phyloP scores from a whole-genome alignment of 495 filamentous ascomycete species.

The Daldinia decipiens region DNA sequence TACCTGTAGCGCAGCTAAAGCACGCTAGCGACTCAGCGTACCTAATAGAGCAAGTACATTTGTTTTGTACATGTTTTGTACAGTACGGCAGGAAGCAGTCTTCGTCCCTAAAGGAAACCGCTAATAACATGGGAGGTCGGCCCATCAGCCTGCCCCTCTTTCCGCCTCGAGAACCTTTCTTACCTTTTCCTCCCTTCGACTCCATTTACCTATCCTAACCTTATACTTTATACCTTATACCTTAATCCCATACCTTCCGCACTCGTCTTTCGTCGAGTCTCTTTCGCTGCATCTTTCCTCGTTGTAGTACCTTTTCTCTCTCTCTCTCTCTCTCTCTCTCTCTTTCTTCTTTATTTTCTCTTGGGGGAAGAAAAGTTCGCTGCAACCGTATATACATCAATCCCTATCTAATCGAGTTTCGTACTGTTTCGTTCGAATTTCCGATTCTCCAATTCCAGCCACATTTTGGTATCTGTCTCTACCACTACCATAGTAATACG shows the following conservation, averaged over 20 bases:
- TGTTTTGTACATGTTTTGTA: slow-evolving; percentile 9
- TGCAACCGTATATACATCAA: slow-evolving; percentile 36
- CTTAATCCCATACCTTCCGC: slow-evolving; percentile 41
- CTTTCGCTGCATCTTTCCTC: slow-evolving; percentile 36
- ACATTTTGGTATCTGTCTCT: slow-evolving; percentile 38
- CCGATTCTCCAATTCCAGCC: slow-evolving; percentile 37
- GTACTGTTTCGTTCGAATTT: slow-evolving; percentile 36
- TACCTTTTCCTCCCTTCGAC: slow-evolving; percentile 40
- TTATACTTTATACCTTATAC: slow-evolving; percentile 12
- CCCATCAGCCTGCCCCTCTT: slow-evolving; percentile 48
- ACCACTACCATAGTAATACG: slow-evolving; percentile 43
- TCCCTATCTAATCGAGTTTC: slow-evolving; percentile 26
- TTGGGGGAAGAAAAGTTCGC: slow-evolving; percentile 14
- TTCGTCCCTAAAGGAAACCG: slow-evolving; percentile 37
- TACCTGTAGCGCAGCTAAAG: slow-evolving; percentile 40
- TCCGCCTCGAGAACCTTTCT: slow-evolving; percentile 44
- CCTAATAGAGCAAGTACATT: slow-evolving; percentile 37
- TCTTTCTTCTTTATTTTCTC: slow-evolving; percentile 41
- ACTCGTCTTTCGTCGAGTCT: slow-evolving; percentile 37
- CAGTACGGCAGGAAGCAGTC: slow-evolving; percentile 9
- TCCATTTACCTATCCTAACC: slow-evolving; percentile 40
- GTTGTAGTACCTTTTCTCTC: slow-evolving; percentile 32
- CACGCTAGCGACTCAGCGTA: slow-evolving; percentile 43
- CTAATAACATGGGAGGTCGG: slow-evolving; percentile 43
- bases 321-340: slow-evolving; percentile 29